phyloP scores from a whole-genome alignment of 352 stramenopile genomes.

The Globisporangium acanthophoron region DNA sequence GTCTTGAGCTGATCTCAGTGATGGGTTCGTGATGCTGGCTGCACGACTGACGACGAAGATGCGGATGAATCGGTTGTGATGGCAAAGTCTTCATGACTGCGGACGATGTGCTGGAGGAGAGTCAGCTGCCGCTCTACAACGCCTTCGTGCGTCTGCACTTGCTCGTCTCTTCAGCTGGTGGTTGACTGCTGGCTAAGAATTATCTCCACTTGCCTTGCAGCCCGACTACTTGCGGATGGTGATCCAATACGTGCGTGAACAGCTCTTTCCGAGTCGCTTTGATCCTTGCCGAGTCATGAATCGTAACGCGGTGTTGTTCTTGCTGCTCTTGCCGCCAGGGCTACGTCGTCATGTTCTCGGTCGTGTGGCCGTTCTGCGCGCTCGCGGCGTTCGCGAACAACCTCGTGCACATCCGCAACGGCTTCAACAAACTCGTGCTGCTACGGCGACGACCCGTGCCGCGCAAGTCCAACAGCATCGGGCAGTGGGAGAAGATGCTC shows the following conservation, averaged over 20 bases:
- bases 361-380: conserved; percentile 83
- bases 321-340: conserved; percentile 27
- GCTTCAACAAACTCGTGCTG: conserved; percentile 78
- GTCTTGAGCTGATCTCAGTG: background rate
- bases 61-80: background rate
- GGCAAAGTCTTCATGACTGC: conserved; percentile 74
- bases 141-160: conserved; percentile 49
- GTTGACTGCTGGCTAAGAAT: background rate
- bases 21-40: background rate
- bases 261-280: background rate
- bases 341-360: conserved; percentile 87
- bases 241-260: conserved; percentile 73
- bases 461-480: conserved; percentile 80
- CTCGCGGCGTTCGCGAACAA: conserved; percentile 78
- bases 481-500: conserved; percentile 85
- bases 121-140: conserved; percentile 74
- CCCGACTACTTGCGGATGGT: conserved; percentile 83
- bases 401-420: conserved; percentile 77
- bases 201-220: conserved; percentile 16
- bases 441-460: conserved; percentile 64
- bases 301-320: background rate
- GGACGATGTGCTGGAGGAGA: conserved; percentile 80
- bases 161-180: background rate
- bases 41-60: background rate
- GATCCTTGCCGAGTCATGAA: too few relatives aligned